Percentiles rank a stretch among this genome's conserved stretches.
These are phyloP conservation scores for Emergomyces orientalis DNA, from an alignment of 2,329 filamentous ascomycete species.

Conservation along the genomic window DNA sequence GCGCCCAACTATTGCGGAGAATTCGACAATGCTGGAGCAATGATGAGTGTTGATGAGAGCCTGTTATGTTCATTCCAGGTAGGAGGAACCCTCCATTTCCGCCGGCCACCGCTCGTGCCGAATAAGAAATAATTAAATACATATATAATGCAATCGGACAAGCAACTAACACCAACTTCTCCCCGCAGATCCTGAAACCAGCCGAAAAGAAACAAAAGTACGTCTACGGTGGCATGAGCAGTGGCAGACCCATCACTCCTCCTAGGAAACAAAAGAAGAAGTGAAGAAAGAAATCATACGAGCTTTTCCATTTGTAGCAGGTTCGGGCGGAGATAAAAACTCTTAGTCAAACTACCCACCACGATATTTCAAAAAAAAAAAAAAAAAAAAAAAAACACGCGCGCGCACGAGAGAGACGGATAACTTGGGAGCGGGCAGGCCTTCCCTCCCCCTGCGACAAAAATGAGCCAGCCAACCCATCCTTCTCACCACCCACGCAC, in stretches of 20 bases:
- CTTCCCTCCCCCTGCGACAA: no score
- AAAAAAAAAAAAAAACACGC: not conserved
- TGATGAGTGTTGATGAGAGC: constrained; percentile 99
- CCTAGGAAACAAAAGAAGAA: constrained; percentile 62
- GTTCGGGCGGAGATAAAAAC: constrained; percentile 83
- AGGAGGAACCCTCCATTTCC: constrained; percentile 21
- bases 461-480: not conserved
- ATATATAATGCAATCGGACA: not conserved
- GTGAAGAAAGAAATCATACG: constrained; percentile 57
- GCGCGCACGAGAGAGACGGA: not conserved
- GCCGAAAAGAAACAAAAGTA: constrained; percentile 99
- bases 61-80: constrained; percentile 98
- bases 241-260: constrained; percentile 60
- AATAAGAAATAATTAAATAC: not conserved
- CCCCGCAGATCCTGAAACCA: constrained; percentile 81
- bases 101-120: no score
- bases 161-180: constrained; percentile 15
- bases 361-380: not conserved
- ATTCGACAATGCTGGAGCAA: constrained; percentile 97
- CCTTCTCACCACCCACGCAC: not conserved
- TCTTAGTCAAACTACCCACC: constrained; percentile 13
- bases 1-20: constrained; percentile 99
- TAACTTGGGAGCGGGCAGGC: not conserved
- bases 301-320: constrained; percentile 68
- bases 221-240: constrained; percentile 65